These are phyloP conservation scores for Coemansia sp. DNA, from an alignment of 192 early-diverging fungal species.

Conservation along the genomic window DNA sequence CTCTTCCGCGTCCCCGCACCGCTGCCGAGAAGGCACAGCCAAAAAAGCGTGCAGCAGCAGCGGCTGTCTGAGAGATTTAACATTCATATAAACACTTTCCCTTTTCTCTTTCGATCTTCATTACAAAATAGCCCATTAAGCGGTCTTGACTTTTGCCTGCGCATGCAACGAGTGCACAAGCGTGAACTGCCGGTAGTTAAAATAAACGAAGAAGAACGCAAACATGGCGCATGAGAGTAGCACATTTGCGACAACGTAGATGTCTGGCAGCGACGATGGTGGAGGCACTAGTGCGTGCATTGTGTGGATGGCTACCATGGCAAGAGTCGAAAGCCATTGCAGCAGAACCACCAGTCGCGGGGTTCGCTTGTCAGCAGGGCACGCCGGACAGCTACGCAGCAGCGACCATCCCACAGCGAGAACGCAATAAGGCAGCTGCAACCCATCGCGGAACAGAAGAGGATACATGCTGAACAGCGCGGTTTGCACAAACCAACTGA, in stretches of 20 bases:
- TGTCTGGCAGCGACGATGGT: conserved; percentile 73
- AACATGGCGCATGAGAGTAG: conserved; percentile 69
- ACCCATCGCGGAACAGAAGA: conserved; percentile 73
- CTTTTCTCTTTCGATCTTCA: not conserved
- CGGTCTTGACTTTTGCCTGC: conserved; percentile 33
- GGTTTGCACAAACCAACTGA: conserved; percentile 71
- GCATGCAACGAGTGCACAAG: conserved; percentile 9
- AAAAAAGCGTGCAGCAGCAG: conserved; percentile 19
- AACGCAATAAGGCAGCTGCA: conserved; percentile 71
- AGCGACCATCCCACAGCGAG: conserved; percentile 75
- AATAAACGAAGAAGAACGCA: conserved; percentile 65
- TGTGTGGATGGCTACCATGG: conserved; percentile 61
- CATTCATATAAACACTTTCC: not conserved
- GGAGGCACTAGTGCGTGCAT: conserved; percentile 63
- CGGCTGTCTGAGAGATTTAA: not conserved
- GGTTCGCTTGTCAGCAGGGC: conserved; percentile 19
- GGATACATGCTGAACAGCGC: conserved; percentile 92
- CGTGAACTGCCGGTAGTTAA: conserved; percentile 66
- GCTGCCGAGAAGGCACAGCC: conserved; percentile 17
- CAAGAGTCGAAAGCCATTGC: conserved; percentile 35
- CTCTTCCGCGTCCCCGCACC: conserved; percentile 28
- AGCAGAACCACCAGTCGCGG: conserved; percentile 13
- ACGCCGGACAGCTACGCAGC: conserved; percentile 53
- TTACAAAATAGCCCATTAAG: conserved; percentile 5
- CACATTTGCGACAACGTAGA: conserved; percentile 81